Base-by-base conservation (phyloP, 2,329 filamentous ascomycete species). In the Hypoxylon rubiginosum region DNA sequence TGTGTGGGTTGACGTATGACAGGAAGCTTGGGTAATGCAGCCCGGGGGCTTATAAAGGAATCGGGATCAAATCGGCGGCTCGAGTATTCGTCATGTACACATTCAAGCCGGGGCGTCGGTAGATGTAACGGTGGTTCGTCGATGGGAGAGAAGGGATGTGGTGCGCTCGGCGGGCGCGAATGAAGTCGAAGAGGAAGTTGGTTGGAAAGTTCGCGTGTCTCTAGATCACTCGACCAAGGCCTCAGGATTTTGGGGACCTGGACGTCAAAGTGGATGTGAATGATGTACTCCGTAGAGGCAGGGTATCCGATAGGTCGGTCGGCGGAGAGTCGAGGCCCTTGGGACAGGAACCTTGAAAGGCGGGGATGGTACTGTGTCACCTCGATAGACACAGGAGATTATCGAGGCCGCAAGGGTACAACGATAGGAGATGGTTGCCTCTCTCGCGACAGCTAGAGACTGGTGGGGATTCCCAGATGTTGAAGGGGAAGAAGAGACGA, bases 281-380 rank as follows among this genome's bases (percentile, higher is more conserved):
- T 74, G 72, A 75, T 75, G 71, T 69, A 69, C 67, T 64, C 64
- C 60, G 64, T 72, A 72, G 70, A 72, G 74, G 73, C 69, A 72
- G 74, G 67, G 61, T 75, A 76, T 76, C 75, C 74, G 74, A 77
- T 77, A 77, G 74, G 75, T 71, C 69, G 72, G 69, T 60, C 61
- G 65, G 61, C 51, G 69, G 67, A 71, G 64, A 71, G 69, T 74
- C 73, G 71, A 75, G 64, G 34, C 64, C 63, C 64, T 51, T 65
- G 57, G 62, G 64, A 64, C 48, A 68, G 69, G 72, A 74, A 75
- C 72, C 73, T 72, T 74, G 71, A 71, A 69, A 69, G 67, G 68
- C 66, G 67, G 67, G 69, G 69, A 68, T 65, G 51, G 45, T n/a
- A 58, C 66, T 65, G 66, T 71, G 60, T 70, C 67, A 70, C 67